A percentile compares a stretch with the other conserved stretches of the same genome.
These are phyloP conservation scores for Eucalyptus leucophloia DNA, from an alignment of 345 rosid species.

Conservation along the genomic window DNA sequence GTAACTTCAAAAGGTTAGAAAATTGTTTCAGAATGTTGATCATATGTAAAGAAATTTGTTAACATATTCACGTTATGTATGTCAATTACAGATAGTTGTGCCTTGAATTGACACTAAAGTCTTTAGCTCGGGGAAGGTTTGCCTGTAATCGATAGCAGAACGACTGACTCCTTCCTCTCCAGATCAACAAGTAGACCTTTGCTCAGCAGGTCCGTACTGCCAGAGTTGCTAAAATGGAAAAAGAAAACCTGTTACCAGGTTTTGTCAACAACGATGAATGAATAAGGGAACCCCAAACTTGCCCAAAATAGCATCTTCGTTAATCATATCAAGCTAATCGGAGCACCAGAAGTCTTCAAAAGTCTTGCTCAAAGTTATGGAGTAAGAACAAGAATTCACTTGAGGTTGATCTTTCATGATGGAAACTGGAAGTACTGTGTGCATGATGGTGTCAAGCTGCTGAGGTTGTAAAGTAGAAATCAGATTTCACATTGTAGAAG, in stretches of 20 bases:
- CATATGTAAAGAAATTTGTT: background rate
- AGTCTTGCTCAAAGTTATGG: background rate
- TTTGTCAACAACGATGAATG: background rate
- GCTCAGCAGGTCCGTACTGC: background rate
- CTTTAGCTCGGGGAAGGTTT: background rate
- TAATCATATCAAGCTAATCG: background rate
- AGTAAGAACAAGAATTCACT: background rate
- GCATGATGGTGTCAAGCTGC: background rate
- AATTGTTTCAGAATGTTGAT: background rate
- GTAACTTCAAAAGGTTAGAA: background rate
- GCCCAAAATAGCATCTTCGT: too few species aligned
- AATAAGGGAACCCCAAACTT: background rate
- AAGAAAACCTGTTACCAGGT: background rate
- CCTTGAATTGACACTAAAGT: background rate
- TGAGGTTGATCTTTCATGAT: background rate
- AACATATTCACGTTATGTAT: background rate
- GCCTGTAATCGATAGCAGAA: background rate
- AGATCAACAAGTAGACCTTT: background rate
- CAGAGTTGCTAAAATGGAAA: background rate
- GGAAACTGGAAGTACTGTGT: background rate
- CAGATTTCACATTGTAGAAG: conserved; percentile 43
- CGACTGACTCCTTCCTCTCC: background rate
- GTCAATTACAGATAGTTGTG: background rate
- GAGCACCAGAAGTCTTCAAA: background rate
- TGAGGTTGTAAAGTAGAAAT: background rate